Base-by-base conservation (phyloP, 805 yeast genomes). In the Cyberlindnera suaveolens region DNA sequence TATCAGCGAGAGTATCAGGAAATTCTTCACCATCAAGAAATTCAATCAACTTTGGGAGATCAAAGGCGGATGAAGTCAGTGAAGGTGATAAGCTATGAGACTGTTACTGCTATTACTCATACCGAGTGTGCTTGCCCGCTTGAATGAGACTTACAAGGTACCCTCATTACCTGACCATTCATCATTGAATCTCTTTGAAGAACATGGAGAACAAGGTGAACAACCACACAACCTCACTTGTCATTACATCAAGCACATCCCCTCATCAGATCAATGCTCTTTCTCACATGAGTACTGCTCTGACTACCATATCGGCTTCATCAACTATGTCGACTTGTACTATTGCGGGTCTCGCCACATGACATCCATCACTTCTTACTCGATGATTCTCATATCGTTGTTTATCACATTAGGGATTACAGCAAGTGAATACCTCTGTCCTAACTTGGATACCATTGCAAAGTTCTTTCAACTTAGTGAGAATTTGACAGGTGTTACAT, bases 391-490 rank as follows among this genome's bases (percentile, higher is more conserved):
- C 8, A 39, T 71, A 1, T 51, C 72, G 2, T 62, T 82, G 15
- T 89, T 90, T 56, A 68, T 80, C 17, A 66, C 82, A 0, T 67
- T 91, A 42, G 96, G 96, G 0, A 62, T 83, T 15, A 78, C 95
- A 2, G 95, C 97, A 1, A 81, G 91, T 3, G 93, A 86, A 59
- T 86, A 74, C 56, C 61, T 91, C 43, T 82, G 95, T 34, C 96
- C 96, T 1, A 88, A 87, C 48, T 64, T 90, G 34, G 77, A 82
- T 39, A 72, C 80, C 17, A 73, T 91, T 17, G 80, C 96, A 3
- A 71, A 71, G 29, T 58, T 75, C 17, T 65, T 87, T 29, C 72
- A 78, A 13, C 64, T 91, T 50, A 77, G 90, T 31, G 96, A 90
- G 52, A 80, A 82, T 48, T 63, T 90, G 20, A 80, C 95, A 5